phyloP scores from a whole-genome alignment of 2,329 filamentous ascomycete genomes.

The Cladorrhinum sp. region DNA sequence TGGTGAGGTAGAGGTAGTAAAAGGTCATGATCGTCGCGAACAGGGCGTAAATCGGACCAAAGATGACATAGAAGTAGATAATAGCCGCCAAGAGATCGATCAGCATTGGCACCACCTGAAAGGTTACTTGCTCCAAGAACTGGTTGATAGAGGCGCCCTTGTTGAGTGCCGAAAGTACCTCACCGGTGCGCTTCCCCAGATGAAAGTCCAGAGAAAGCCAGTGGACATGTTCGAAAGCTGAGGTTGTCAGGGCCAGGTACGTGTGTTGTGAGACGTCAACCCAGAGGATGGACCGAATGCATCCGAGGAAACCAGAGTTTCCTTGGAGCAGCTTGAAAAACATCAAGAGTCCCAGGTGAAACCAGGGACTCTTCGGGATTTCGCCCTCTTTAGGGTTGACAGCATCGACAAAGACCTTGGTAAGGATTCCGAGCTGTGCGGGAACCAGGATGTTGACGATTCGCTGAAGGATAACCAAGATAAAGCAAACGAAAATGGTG shows the following conservation, averaged over 20 bases:
- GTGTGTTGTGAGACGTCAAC: conserved; percentile 97
- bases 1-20: conserved; percentile 93
- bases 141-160: conserved; percentile 96
- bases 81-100: conserved; percentile 85
- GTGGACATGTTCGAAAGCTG: conserved; percentile 96
- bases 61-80: conserved; percentile 71
- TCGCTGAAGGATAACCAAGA: conserved; percentile 75
- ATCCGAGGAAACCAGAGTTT: conserved; percentile 81
- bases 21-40: conserved; percentile 89
- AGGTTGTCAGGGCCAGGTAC: conserved; percentile 88
- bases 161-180: conserved; percentile 91
- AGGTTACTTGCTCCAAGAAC: conserved; percentile 94
- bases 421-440: conserved; percentile 74
- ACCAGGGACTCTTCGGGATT: conserved; percentile 54
- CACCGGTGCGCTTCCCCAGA: conserved; percentile 91
- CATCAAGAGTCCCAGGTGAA: conserved; percentile 72
- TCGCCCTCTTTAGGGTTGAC: background rate
- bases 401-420: conserved; percentile 60
- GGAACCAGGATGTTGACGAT: conserved; percentile 85
- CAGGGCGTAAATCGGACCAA: conserved; percentile 86
- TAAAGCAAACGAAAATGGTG: conserved; percentile 77
- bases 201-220: conserved; percentile 94
- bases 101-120: conserved; percentile 92
- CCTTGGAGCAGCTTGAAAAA: conserved; percentile 80
- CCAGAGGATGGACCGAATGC: conserved; percentile 80